Base-by-base conservation (phyloP, 768 basidiomycete species). In the Ephemerocybe angulata region DNA sequence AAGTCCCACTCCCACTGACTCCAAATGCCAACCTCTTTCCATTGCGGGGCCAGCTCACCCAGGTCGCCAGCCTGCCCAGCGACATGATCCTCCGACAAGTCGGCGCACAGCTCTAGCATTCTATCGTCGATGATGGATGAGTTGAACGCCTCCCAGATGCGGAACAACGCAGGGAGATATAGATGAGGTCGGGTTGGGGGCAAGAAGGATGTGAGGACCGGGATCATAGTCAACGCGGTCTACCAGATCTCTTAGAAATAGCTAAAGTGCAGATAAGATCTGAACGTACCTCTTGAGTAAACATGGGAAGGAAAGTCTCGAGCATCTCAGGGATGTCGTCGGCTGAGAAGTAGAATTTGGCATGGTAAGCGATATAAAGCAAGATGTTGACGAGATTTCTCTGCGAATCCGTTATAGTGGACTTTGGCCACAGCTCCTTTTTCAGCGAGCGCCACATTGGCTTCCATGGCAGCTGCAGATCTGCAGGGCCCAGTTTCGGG, bases 11-110 rank as follows among this genome's bases (percentile, higher is more conserved):
- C 86, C 40, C 81, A 75, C 54, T 91, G 81, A 4, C 82, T 86
- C 82, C 93, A 94, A 52, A 98, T 94, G 12, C 95, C 95, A 31
- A 98, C 80, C 60, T 91, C 89, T 66, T 86, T 87, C 85, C 85
- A 88, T 53, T 73, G 70, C 7, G 84, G 79, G 35, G 79, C 77
- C 48, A 79, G 82, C 60, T 83, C 79, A 8, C 80, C 84, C n/a
- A 71, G 76, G 41, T 73, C 74, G n/a, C 82, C 81, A 35, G 67
- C 65, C 21, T 76, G 70, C 19, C 86, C 86, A 21, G 82, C 69
- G 22, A 86, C 76, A 62, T 90, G 85, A 62, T 88, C 85, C 66
- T 88, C 86, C 0, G 88, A 76, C 22, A 93, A 69, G 27, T 83
- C 76, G 33, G 86, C 88, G 49, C 83, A 81, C 4, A 91, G 64